phyloP scores from a whole-genome alignment of 352 stramenopile genomes.

The Pythium scleroteichum region DNA sequence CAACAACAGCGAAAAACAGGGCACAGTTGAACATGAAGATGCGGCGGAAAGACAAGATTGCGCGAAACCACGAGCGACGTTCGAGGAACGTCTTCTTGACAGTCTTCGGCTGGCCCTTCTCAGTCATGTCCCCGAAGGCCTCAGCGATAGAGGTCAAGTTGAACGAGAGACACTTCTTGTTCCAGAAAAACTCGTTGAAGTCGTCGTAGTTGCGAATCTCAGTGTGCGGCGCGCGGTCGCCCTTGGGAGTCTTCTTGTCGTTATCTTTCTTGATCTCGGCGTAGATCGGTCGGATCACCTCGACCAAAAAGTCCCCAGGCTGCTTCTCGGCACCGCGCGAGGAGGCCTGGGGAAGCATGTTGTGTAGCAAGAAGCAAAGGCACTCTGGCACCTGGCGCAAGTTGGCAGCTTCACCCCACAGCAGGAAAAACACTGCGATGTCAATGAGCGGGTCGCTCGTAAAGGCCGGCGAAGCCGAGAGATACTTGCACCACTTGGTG shows the following conservation, averaged over 20 bases:
- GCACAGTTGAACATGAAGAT: conserved; percentile 83
- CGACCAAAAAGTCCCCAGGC: conserved; percentile 64
- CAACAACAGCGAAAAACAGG: conserved; percentile 61
- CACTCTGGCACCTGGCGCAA: conserved; percentile 76
- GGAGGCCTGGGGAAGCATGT: conserved; percentile 62
- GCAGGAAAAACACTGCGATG: conserved; percentile 80
- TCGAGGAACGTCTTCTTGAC: conserved; percentile 85
- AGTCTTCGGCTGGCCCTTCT: conserved; percentile 76
- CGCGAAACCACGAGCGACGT: conserved; percentile 73
- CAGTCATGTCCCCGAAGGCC: conserved; percentile 69
- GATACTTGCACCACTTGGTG: conserved; percentile 87
- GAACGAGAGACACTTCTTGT: conserved; percentile 81
- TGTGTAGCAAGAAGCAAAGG: conserved; percentile 80
- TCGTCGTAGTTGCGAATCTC: conserved; percentile 88
- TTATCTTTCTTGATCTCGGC: conserved; percentile 81
- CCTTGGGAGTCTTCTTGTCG: conserved; percentile 84
- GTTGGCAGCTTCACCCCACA: conserved; percentile 86
- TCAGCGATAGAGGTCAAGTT: conserved; percentile 60
- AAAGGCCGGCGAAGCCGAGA: conserved; percentile 72
- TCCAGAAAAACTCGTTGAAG: conserved; percentile 90
- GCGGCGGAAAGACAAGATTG: conserved; percentile 72
- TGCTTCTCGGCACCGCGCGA: conserved; percentile 61
- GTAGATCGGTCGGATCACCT: conserved; percentile 82
- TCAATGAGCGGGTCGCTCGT: conserved; percentile 73
- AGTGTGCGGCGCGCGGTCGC: conserved; percentile 56